Evolutionary conservation across 345 rosid species (phyloP), one percentile per base, ranked within the genome.

Genomic region (Tarenaya hassleriana): DNA sequence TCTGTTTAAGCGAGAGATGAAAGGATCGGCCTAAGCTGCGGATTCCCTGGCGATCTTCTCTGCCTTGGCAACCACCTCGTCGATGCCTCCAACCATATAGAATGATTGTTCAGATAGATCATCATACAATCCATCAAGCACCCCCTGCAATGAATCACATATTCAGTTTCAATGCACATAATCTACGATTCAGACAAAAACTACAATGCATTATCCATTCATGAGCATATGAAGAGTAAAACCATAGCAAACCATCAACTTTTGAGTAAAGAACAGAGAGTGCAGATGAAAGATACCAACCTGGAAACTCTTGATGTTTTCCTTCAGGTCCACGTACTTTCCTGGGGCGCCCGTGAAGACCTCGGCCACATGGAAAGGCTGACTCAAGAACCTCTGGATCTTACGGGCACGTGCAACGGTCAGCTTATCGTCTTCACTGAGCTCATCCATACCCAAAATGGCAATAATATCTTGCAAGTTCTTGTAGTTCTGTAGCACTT

Each of bases 311-410:
- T 41, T 16, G 37, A 92, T 70, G 76, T 83, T 78, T 75, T 88
- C 99, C 41, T 94, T 86, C 76, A 94, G 78, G 40, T 94, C 99
- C 0, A 94, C 99, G 43, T 88, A 94, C 62, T 94, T 94, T 46
- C 99, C 97, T 20, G 95, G 86, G 58, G 97, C 95, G 73, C 99
- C 99, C 0, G 97, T 94, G 81, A 92, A 94, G 32, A 94, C 96
- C 64, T 94, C 99, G 16, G 99, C 97, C 12, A 94, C 95, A 33
- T 94, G 97, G 97, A 88, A 94, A 16, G 99, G 97, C 77, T 88
- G 95, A 65, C 97, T 94, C 83, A 88, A 78, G 80, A 94, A 94
- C 61, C 81, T 83, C 61, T 83, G 94, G 62, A 88, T 94, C 71
- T 88, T 94, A 55, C 97, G 97, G 38, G 99, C 99, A 57, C 94